Evolutionary conservation across 208 protist genomes (phyloP).

Genomic region (Leishmania gerbilli): DNA sequence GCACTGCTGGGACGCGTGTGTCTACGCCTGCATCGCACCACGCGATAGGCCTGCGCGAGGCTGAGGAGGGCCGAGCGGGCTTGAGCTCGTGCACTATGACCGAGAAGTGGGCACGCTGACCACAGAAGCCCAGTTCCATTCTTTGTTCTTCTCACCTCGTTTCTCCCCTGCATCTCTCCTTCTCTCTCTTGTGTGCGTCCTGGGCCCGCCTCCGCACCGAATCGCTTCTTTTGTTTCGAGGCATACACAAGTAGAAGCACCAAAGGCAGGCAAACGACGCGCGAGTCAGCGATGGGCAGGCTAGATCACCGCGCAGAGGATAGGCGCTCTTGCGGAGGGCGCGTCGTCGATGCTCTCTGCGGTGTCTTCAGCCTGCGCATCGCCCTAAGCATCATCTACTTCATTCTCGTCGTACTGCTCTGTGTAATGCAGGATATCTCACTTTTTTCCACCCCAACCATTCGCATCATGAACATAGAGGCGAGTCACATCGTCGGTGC

Average conservation of each 20-base stretch:
- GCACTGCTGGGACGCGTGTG: neutral
- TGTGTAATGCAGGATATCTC: conserved; percentile 28
- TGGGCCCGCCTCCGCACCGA: neutral
- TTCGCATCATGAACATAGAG: conserved; percentile 32
- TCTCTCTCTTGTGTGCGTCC: neutral
- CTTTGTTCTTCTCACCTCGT: neutral
- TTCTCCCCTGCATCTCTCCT: neutral
- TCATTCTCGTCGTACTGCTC: conserved; percentile 31
- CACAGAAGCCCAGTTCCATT: neutral
- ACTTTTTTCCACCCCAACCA: conserved; percentile 35
- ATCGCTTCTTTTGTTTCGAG: neutral
- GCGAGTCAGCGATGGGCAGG: conserved; percentile 1
- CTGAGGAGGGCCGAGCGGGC: neutral
- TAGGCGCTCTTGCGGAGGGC: neutral
- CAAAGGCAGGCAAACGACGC: neutral
- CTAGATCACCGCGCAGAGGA: neutral
- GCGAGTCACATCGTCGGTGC: conserved; percentile 33
- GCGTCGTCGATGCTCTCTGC: conserved; percentile 3
- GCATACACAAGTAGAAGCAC: neutral
- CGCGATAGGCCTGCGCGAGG: no score
- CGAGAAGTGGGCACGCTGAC: neutral
- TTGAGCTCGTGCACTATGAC: neutral
- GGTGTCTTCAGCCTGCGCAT: conserved; percentile 29
- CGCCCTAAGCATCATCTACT: conserved; percentile 34
- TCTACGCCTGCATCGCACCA: neutral